Base-by-base conservation (phyloP, 345 rosid genomes). In the Cardiospermum halicacabum region DNA sequence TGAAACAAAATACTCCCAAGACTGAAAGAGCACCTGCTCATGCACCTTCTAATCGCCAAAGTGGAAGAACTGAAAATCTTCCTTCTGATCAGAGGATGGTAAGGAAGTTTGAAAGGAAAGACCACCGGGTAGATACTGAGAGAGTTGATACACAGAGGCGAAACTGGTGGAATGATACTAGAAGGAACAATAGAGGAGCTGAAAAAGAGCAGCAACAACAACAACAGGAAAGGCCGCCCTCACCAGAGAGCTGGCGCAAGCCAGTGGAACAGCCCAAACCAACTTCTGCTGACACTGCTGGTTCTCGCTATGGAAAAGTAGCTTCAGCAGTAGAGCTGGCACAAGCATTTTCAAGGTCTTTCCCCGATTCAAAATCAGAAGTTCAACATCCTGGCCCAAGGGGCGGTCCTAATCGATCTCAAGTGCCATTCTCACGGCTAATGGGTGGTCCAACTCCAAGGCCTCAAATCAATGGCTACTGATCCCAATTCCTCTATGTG, bases 181-280 rank as follows among this genome's bases (percentile, higher is more conserved):
- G 75, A 74, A 53, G 74, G 78, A 86, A 73, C 60, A 71, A 59
- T 47, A 70, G 67, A 56, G 84, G 73, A 65, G 71, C 69, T 56
- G 82, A 81, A 49, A 79, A 81, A 67, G 80, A 69, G 75, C 85
- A 70, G 51, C 74, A 55, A 45, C 70, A 60, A 42, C 89, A 79
- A 62, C 84, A 78, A 60, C 78, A 78, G 67, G 80, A 78, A 60
- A 85, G 96, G 66, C 80, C 74, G 60, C 85, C 85, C 60, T 91
- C 97, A 48, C 97, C 93, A 9, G 93, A 91, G 72, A 79, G 87
- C 28, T 91, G 97, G 93, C 83, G 91, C 63, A 88, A 86, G 64
- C 83, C 84, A 5, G 77, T 72, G 12, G 86, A 74, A 67, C 77
- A 73, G 80, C 70, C 72, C 8, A 91, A 81, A 75, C 87, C 82